Conservation (phyloP, 257 asterid genomes). For the Lycium ferocissimum region DNA sequence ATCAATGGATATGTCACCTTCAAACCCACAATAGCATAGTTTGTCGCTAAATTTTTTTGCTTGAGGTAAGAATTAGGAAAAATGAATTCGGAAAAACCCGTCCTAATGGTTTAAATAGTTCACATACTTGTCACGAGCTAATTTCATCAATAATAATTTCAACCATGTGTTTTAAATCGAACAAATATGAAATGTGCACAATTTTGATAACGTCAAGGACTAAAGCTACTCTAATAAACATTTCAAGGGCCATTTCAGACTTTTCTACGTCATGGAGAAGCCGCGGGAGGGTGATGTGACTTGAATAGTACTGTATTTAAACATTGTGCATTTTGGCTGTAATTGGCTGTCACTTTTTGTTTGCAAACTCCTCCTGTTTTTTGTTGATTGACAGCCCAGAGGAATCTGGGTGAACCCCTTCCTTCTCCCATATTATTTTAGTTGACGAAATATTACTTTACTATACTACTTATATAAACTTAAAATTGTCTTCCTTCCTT, state of each 20-base stretch:
- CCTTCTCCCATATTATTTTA: neutral
- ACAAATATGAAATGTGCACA: neutral
- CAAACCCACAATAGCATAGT: neutral
- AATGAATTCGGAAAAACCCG: neutral
- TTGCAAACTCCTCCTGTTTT: slow-evolving; percentile 28
- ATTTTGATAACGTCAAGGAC: neutral
- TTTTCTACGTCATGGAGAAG: neutral
- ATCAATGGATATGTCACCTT: neutral
- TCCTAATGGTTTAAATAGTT: neutral
- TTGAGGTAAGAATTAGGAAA: neutral
- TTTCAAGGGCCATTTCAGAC: neutral
- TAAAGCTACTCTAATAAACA: neutral
- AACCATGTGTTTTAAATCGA: neutral
- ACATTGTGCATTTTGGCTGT: slow-evolving; percentile 61
- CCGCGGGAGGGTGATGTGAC: neutral
- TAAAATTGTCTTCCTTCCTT: slow-evolving; percentile 26
- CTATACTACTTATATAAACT: neutral
- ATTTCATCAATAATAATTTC: neutral
- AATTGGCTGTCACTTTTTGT: slow-evolving; percentile 43
- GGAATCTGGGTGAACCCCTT: slow-evolving; percentile 46
- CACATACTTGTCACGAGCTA: neutral
- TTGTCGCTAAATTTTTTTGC: neutral
- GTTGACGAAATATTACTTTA: neutral
- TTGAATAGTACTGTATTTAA: neutral
- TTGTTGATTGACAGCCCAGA: slow-evolving; percentile 55